Evolutionary conservation across 768 basidiomycete genomes (phyloP).

Genomic region (Mycena vitilis): DNA sequence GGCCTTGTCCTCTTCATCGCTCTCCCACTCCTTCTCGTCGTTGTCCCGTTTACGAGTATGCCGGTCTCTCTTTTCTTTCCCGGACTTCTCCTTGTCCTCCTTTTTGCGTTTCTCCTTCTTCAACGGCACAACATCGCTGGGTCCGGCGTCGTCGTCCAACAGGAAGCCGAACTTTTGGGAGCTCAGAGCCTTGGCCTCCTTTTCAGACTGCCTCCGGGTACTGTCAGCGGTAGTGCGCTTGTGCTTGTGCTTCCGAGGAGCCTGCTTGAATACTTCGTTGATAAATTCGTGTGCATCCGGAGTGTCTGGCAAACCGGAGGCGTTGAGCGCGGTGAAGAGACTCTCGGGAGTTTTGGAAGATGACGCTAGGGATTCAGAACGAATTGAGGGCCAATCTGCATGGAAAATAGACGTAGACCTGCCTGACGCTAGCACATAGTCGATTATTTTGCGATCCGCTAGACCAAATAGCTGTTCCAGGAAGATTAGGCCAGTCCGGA

Average conservation of each 20-base stretch:
- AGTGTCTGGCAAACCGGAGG: slow-evolving; percentile 84
- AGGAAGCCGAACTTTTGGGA: slow-evolving; percentile 84
- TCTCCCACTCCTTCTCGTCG: slow-evolving; percentile 89
- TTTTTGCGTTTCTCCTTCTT: slow-evolving; percentile 56
- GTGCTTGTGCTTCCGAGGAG: slow-evolving; percentile 81
- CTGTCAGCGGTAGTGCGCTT: slow-evolving; percentile 61
- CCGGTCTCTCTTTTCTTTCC: slow-evolving; percentile 65
- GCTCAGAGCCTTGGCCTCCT: slow-evolving; percentile 74
- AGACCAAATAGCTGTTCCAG: slow-evolving; percentile 78
- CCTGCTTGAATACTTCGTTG: slow-evolving; percentile 78
- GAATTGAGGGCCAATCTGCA: background rate
- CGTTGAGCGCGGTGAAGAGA: slow-evolving; percentile 80
- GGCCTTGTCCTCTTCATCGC: slow-evolving; percentile 85
- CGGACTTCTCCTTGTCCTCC: slow-evolving; percentile 55
- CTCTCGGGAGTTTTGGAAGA: slow-evolving; percentile 84
- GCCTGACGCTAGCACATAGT: slow-evolving; percentile 92
- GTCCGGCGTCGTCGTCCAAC: slow-evolving; percentile 78
- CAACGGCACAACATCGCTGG: slow-evolving; percentile 54
- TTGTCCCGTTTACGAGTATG: slow-evolving; percentile 84
- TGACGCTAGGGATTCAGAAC: slow-evolving; percentile 62
- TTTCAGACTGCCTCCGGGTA: slow-evolving; percentile 76
- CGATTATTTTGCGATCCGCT: slow-evolving; percentile 85
- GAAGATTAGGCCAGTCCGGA: slow-evolving; percentile 15
- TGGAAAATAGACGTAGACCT: slow-evolving; percentile 36
- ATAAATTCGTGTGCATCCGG: slow-evolving; percentile 86